Conservation (phyloP, 1,139 yeast genomes). For the Eremothecium coryli region DNA sequence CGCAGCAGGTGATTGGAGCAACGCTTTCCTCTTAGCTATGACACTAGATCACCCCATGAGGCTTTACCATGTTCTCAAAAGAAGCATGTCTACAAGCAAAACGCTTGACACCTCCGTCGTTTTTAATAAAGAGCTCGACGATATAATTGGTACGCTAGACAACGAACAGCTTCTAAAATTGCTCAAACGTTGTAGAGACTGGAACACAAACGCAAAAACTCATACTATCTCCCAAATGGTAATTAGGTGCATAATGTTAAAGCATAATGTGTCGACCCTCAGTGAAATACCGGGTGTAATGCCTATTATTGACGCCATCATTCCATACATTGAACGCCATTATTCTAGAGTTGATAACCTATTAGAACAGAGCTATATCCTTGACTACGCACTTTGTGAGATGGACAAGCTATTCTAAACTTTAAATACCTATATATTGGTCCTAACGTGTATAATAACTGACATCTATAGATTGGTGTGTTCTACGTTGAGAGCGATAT, state of each 20-base stretch:
- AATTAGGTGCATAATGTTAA: constrained; percentile 52
- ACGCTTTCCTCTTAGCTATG: constrained; percentile 79
- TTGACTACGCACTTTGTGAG: constrained; percentile 78
- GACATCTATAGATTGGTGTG: neutral
- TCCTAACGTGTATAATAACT: neutral
- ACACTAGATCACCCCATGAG: constrained; percentile 82
- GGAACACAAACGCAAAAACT: constrained; percentile 86
- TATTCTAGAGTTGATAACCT: constrained; percentile 64
- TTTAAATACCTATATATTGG: neutral
- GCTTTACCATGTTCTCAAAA: constrained; percentile 58
- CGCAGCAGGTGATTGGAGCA: constrained; percentile 66
- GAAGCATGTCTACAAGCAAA: constrained; percentile 34
- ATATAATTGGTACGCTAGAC: constrained; percentile 48
- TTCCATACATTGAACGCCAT: constrained; percentile 87
- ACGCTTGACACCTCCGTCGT: constrained; percentile 40
- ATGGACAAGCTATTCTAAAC: constrained; percentile 42
- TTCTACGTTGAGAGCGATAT: neutral
- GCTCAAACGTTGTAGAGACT: constrained; percentile 73
- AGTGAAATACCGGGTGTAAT: constrained; percentile 60
- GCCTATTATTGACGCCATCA: constrained; percentile 57
- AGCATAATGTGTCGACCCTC: constrained; percentile 46
- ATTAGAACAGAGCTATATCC: constrained; percentile 71
- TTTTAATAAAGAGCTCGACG: constrained; percentile 50
- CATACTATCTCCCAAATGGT: constrained; percentile 74
- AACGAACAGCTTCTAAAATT: constrained; percentile 51